Evolutionary conservation across 1,284 basidiomycete genomes (phyloP), one percentile per base, ranked within the genome.

Genomic region (Macrocystidia cucumis): DNA sequence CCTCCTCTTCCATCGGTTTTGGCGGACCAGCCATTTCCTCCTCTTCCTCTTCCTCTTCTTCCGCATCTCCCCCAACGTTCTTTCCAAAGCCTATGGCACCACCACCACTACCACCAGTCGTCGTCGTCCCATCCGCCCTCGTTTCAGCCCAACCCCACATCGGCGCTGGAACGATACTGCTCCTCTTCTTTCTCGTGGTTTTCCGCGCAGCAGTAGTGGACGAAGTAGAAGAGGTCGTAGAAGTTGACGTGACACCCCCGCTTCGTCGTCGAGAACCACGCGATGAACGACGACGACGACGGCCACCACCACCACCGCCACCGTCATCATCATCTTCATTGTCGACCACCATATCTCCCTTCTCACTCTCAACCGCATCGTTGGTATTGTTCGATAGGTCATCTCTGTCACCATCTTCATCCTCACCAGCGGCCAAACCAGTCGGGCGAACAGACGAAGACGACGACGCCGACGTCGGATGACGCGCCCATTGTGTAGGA

Each of bases 71-170:
- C n/a, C n/a, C n/a, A n/a, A n/a, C n/a, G n/a, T n/a, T n/a, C 11
- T 47, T 42, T 19, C 35, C 40, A 18, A 36, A 41, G 31, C 41
- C 31, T 5, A 26, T 38, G 11, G 29, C 38, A 6, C 26, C 37
- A 14, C 41, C 30, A 29, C 42, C 12, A n/a, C 44, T 19, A 32
- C 34, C 57, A 52, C 11, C 12, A 17, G 5, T 59, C 57, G 13
- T 65, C 63, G 26, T 66, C 60, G 41, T 65, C 57, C 34, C n/a
- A n/a, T n/a, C n/a, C n/a, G n/a, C n/a, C 57, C 72, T 74, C 34
- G 56, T 52, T 37, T 72, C 74, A 18, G 74, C 81, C 82, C 82
- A 86, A 21, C 69, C 80, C 82, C 80, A 86, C 79, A 83, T 85
- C 37, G 73, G 73, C 19, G 74, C 74, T 25, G 82, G 79, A 1